phyloP scores from a whole-genome alignment of 176 grass and related monocot genomes.

The Puya raimondii region DNA sequence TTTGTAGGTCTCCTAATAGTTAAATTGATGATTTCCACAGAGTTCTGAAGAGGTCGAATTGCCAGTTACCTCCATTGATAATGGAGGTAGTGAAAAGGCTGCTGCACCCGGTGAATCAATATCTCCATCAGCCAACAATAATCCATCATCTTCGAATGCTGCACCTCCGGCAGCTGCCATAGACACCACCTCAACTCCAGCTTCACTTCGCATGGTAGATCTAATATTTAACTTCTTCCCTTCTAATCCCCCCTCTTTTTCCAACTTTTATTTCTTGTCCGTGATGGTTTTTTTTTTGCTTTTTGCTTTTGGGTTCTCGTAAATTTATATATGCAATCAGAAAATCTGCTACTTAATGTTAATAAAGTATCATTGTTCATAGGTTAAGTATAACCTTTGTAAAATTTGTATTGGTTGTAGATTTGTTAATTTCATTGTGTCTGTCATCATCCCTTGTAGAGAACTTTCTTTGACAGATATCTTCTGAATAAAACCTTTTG shows the following conservation, averaged over 20 bases:
- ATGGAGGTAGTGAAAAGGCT: slow-evolving; percentile 36
- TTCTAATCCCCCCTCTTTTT: background rate
- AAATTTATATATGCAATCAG: background rate
- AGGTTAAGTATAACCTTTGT: too few species aligned
- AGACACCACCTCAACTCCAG: slow-evolving; percentile 55
- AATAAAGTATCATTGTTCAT: too few species aligned
- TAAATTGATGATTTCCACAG: slow-evolving; percentile 29
- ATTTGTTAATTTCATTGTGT: too few species aligned
- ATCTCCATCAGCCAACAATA: slow-evolving; percentile 32
- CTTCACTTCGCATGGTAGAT: slow-evolving; percentile 77
- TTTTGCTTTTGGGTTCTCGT: background rate
- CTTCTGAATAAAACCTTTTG: too few species aligned
- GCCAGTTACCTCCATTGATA: slow-evolving; percentile 30
- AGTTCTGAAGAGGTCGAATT: slow-evolving; percentile 41
- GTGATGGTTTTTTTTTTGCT: background rate
- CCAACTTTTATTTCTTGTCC: background rate
- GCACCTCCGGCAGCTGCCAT: slow-evolving; percentile 38
- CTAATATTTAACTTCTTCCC: slow-evolving; percentile 10
- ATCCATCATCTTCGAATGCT: slow-evolving; percentile 32
- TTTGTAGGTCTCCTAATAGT: background rate
- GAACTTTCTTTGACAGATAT: too few species aligned
- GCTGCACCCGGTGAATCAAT: slow-evolving; percentile 45
- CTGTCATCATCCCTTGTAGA: too few species aligned
- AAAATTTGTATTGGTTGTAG: too few species aligned
- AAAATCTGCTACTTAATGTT: background rate